Base-by-base conservation (phyloP, 139 green algal species). In the Limnomonas spitsbergensis region DNA sequence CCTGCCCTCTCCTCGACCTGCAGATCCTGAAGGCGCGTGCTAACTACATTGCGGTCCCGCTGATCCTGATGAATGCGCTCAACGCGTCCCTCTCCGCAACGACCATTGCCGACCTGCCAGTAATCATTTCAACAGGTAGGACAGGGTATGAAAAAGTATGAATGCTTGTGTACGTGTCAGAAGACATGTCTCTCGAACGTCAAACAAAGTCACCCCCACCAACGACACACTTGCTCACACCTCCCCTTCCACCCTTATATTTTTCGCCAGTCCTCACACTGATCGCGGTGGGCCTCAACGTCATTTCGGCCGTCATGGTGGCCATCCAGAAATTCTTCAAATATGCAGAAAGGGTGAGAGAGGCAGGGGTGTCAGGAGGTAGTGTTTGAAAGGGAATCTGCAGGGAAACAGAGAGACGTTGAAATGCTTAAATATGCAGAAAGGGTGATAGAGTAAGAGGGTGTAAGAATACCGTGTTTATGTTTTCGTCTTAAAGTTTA, bases 41-140 rank as follows among this genome's bases (percentile, higher is more conserved):
- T 29, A 61, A 61, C 47, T 61, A 61, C 47, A 61, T 61, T 61
- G 47, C 47, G 20, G 47, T 61, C 14, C 47, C 47, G 14, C 47
- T 61, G 14, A 61, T 61, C 47, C 47, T 61, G 14, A 61, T 61
- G 47, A 61, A 61, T 61, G 47, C 47, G 14, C 47, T 61, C 47
- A 61, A 61, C 20, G 47, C 47, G 20, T 61, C 47, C 47, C 47
- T 61, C 47, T 61, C 47, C 14, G 47, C 47, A 29, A 61, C 47
- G 20, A 61, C 47, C 14, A 20, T 61, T 14, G 20, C 47, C 14
- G 20, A 20, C 20, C 20, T 61, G 47, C 47, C 47, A 29, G 20
- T 29, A 20, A 61, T 20, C 14, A 20, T 61, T 61, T 61, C 47
- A 29, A 61, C 47, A 61, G 47, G 47, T 61, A 61, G 14, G 47